These are phyloP conservation scores for Prototheca cutis DNA, from an alignment of 163 green algal genomes.

Conservation along the genomic window DNA sequence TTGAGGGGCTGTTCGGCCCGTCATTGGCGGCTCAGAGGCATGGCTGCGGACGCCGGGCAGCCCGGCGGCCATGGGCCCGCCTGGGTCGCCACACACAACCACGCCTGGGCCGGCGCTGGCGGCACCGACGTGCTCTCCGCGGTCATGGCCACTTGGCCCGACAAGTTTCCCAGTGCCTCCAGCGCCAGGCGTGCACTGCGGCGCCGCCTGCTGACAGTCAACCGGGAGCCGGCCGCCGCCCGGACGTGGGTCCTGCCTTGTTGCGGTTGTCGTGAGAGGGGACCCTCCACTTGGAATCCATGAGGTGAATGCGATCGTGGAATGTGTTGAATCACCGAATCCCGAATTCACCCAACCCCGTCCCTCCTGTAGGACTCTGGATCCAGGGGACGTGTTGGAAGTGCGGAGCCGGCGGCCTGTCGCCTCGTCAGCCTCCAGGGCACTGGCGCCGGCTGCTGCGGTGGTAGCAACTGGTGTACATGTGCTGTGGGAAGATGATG, in stretches of 20 bases:
- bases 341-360: background rate
- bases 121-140: background rate
- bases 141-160: background rate
- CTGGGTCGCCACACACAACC: no score
- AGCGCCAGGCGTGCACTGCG: background rate
- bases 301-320: no score
- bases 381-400: background rate
- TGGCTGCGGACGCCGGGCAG: no score
- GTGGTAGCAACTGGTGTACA: background rate
- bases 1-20: no score
- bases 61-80: no score
- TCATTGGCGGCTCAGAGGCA: no score
- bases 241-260: background rate
- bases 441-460: background rate
- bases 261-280: no score
- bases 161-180: background rate
- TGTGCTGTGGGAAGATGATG: slow-evolving; percentile 46
- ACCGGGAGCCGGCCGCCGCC: background rate
- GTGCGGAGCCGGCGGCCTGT: background rate
- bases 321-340: background rate
- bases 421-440: background rate
- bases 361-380: background rate
- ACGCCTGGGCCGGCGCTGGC: no score
- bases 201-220: background rate
- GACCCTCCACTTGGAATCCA: background rate